Evolutionary conservation across 1,284 basidiomycete genomes (phyloP), one percentile per base, ranked within the genome.

Genomic region (Ustilago lituana): DNA sequence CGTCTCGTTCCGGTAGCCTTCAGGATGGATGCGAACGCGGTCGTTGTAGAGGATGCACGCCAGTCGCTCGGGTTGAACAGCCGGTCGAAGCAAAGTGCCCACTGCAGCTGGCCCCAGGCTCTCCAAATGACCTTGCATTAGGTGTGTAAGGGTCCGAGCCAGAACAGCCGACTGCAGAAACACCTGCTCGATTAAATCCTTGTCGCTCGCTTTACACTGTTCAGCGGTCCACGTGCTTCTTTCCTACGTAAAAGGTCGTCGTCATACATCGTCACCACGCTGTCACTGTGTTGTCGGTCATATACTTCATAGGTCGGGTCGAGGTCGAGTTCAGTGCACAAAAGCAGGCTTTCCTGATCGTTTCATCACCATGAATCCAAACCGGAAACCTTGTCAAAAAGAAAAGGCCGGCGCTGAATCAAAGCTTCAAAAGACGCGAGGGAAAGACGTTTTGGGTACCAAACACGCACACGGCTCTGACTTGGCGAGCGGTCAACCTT

Each of bases 401-500:
- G 37, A 32, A 24, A 32, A 7, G 27, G 14, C 41, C 40, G 52
- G 37, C 23, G 39, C 38, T 57, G 61, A 65, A 59, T 58, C 55
- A 61, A 43, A 53, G 55, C 55, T 65, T 59, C 62, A 65, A 54
- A 46, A 54, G 5, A 65, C 6, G 46, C 50, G 46, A 47, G 47
- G 59, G 45, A 61, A 65, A 57, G 62, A 58, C 41, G 41, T 50
- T 54, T 58, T 63, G 46, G 44, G 50, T 32, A 48, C 65, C 54
- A 57, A 63, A 63, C 51, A 49, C 67, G 61, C 67, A 70, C 67
- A 70, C 67, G 67, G 57, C 67, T 57, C 57, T 61, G 67, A 70
- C 67, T 70, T 50, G 67, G 45, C 67, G 67, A 61, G 61, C 66
- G 46, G 67, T 53, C 67, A 53, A 61, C 67, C 67, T 54, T 65